Evolutionary conservation across 768 basidiomycete species (phyloP).

Genomic region (Hemileccinum rubropunctum): DNA sequence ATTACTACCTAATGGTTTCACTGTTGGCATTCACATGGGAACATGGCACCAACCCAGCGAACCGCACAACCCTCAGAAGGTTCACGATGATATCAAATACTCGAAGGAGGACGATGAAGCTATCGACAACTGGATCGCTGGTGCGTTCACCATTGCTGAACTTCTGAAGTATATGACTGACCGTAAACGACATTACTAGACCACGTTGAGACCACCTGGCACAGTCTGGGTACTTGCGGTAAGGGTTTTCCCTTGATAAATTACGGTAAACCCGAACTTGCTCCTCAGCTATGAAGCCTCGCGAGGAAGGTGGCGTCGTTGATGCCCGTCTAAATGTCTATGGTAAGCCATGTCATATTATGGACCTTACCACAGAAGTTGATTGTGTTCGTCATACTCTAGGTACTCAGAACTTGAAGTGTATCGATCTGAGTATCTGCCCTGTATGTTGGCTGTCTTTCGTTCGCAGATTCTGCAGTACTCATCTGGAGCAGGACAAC

Average conservation of each 20-base stretch:
- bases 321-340: constrained; percentile 62
- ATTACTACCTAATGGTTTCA: constrained; percentile 56
- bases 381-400: constrained; percentile 14
- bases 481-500: constrained; percentile 48
- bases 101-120: constrained; percentile 65
- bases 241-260: background rate
- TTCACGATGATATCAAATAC: constrained; percentile 66
- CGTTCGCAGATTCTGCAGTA: background rate
- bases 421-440: constrained; percentile 68
- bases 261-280: background rate
- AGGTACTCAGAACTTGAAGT: constrained; percentile 63
- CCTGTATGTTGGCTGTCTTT: constrained; percentile 43
- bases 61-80: constrained; percentile 49
- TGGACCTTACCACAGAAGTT: constrained; percentile 11
- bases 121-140: constrained; percentile 68
- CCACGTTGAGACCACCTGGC: constrained; percentile 78
- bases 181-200: constrained; percentile 22
- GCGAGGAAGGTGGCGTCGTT: constrained; percentile 63
- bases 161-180: background rate
- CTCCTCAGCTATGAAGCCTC: constrained; percentile 55
- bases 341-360: constrained; percentile 21
- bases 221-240: constrained; percentile 54
- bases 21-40: constrained; percentile 73
- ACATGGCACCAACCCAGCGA: constrained; percentile 61
- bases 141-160: background rate